Evolutionary conservation across 345 rosid species (phyloP).

Genomic region (Laguncularia racemosa): DNA sequence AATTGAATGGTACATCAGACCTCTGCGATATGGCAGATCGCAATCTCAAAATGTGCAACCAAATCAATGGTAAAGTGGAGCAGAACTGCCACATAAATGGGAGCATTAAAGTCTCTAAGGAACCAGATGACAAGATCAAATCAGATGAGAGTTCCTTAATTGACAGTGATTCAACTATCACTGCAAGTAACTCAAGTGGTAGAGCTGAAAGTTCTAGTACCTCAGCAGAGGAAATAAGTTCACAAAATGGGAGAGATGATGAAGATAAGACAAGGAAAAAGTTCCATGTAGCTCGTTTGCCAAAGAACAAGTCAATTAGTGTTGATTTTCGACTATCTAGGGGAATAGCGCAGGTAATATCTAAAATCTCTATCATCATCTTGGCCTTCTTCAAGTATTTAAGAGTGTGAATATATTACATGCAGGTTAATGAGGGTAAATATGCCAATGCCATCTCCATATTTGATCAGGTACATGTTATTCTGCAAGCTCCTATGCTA

Average conservation of each 20-base stretch:
- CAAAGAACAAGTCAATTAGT: constrained; percentile 71
- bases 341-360: constrained; percentile 88
- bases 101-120: constrained; percentile 18
- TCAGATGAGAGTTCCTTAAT: constrained; percentile 19
- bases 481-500: constrained; percentile 11
- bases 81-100: constrained; percentile 31
- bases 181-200: constrained; percentile 29
- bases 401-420: constrained; percentile 6
- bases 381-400: constrained; percentile 6
- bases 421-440: constrained; percentile 96
- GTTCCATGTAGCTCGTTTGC: constrained; percentile 51
- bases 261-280: constrained; percentile 48
- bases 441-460: constrained; percentile 75
- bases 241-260: constrained; percentile 27
- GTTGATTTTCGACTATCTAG: constrained; percentile 91
- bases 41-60: constrained; percentile 20
- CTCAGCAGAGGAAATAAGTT: constrained; percentile 24
- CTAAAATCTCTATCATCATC: not conserved
- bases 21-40: constrained; percentile 20
- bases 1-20: constrained; percentile 33
- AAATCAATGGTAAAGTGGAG: constrained; percentile 27
- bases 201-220: constrained; percentile 36
- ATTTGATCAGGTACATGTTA: constrained; percentile 68
- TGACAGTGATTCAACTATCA: constrained; percentile 27
- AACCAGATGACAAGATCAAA: constrained; percentile 28